Percentiles rank a stretch among this genome's conserved stretches.
These are phyloP conservation scores for Oryza longistaminata DNA, from an alignment of 176 grass and related monocot genomes.

Conservation along the genomic window DNA sequence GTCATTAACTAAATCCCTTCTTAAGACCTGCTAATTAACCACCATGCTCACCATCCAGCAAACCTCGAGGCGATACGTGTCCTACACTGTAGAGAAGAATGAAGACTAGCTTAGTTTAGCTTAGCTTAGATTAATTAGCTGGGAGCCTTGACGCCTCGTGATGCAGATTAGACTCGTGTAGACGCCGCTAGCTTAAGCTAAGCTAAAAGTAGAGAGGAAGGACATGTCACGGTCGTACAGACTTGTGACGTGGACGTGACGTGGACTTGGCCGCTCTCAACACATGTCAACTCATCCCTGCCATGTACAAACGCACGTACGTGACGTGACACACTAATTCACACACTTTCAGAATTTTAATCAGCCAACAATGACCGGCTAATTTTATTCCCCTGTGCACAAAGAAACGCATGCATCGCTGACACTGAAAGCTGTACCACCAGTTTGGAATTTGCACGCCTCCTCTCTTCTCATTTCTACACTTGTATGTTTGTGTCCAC, in stretches of 20 bases:
- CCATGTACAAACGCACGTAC: not conserved
- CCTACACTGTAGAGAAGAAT: no score
- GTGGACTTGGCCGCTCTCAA: not conserved
- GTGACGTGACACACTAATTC: not conserved
- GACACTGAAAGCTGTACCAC: not conserved
- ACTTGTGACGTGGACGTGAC: not conserved
- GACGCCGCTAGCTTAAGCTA: not conserved
- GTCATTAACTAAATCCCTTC: not conserved
- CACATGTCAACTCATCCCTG: not conserved
- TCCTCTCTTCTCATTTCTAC: not conserved
- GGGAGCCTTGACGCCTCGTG: not conserved
- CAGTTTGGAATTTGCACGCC: slow-evolving; percentile 31
- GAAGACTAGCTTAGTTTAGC: not conserved
- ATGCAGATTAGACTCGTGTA: not conserved
- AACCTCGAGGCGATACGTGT: slow-evolving; percentile 1
- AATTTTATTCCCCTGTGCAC: not conserved
- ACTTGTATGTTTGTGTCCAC: no score
- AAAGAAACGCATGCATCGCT: not conserved
- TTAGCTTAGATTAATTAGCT: no score
- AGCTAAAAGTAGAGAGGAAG: no score
- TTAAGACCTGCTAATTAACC: not conserved
- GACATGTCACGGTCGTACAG: not conserved
- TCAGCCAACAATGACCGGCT: not conserved
- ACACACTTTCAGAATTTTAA: not conserved
- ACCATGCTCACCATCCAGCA: not conserved